A percentile compares a stretch with the other conserved stretches of the same genome.
Evolutionary conservation across 257 asterid genomes (phyloP).

Genomic region (Galeopsis tetrahit): DNA sequence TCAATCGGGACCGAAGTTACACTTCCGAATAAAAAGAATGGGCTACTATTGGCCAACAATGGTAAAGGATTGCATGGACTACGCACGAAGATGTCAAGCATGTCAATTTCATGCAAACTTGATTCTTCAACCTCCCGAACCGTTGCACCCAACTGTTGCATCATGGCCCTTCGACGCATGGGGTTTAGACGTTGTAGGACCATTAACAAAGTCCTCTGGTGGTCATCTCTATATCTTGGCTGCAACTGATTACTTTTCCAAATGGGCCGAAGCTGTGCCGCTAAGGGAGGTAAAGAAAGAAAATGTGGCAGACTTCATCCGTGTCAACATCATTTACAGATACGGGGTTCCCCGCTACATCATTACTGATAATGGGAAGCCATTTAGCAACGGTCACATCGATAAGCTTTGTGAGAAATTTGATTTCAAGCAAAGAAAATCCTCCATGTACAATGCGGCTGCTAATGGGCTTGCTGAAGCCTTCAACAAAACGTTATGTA

Average conservation of each 20-base stretch:
- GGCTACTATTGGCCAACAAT: not conserved
- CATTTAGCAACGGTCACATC: not conserved
- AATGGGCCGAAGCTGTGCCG: not conserved
- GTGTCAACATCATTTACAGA: too few relatives aligned
- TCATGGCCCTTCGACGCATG: not conserved
- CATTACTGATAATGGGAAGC: not conserved
- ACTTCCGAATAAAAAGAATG: not conserved
- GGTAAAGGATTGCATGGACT: not conserved
- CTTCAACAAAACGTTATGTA: too few relatives aligned
- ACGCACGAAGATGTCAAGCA: not conserved
- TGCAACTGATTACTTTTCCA: not conserved
- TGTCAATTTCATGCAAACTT: not conserved
- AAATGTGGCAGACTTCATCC: not conserved
- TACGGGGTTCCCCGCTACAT: not conserved
- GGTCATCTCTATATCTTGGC: not conserved
- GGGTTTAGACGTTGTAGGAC: not conserved
- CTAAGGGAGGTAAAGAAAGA: not conserved
- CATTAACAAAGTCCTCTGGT: not conserved
- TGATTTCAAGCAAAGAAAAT: too few relatives aligned
- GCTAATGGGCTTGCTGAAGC: too few relatives aligned
- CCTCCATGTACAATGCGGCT: too few relatives aligned
- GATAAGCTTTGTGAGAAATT: too few relatives aligned
- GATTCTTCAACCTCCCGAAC: not conserved
- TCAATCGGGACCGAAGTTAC: not conserved
- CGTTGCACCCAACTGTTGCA: not conserved